phyloP scores from a whole-genome alignment of 306 rosid species.

The Malus sieversii region DNA sequence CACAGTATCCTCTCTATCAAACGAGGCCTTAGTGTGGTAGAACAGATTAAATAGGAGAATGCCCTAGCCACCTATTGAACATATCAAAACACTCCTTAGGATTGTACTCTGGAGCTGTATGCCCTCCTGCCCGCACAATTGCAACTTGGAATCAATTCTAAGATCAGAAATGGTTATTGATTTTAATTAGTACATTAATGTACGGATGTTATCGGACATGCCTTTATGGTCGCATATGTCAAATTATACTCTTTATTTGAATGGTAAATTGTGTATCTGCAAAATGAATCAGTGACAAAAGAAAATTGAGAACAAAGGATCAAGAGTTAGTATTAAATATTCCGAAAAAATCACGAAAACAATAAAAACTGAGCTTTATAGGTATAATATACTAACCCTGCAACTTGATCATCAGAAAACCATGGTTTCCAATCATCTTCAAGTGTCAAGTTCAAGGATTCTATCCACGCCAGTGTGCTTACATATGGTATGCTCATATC shows the following conservation, averaged over 20 bases:
- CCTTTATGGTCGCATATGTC: conserved; percentile 43
- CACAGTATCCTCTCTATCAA: no score
- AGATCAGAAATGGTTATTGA: neutral
- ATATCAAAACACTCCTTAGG: conserved; percentile 15
- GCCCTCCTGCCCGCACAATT: conserved; percentile 20
- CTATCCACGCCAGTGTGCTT: conserved; percentile 34
- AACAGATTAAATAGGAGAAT: neutral
- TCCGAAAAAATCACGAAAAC: neutral
- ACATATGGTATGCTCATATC: conserved; percentile 27
- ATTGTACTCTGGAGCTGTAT: conserved; percentile 32
- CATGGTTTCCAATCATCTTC: conserved; percentile 36
- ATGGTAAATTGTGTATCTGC: conserved; percentile 21
- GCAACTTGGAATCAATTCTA: neutral
- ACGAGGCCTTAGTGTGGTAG: no score
- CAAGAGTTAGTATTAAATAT: neutral
- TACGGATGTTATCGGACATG: neutral
- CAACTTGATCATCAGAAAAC: conserved; percentile 30
- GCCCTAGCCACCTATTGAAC: conserved; percentile 20
- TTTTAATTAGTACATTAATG: neutral
- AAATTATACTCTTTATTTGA: neutral
- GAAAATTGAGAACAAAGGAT: neutral
- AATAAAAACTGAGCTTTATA: neutral
- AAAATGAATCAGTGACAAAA: neutral
- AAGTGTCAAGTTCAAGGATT: conserved; percentile 24
- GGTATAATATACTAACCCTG: conserved; percentile 26